These are phyloP conservation scores for Skeletonema costatum DNA, from an alignment of 108 stramenopile species.

Conservation along the genomic window DNA sequence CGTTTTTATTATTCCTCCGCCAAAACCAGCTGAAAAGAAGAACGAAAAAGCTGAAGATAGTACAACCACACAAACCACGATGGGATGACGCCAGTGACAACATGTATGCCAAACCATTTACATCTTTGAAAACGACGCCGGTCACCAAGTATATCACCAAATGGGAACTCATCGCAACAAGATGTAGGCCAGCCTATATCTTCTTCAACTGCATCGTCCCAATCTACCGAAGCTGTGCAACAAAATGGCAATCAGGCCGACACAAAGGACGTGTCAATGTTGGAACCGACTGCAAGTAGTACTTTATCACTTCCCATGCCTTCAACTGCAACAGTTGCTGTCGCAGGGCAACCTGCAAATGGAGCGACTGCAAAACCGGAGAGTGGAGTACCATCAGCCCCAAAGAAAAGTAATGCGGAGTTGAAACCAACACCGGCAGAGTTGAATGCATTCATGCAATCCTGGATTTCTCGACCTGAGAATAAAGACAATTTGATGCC, in stretches of 20 bases:
- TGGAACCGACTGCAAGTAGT: not conserved
- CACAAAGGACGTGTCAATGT: not conserved
- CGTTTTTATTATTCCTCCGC: not conserved
- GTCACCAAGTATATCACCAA: not conserved
- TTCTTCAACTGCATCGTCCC: not conserved
- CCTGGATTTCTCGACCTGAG: constrained; percentile 6
- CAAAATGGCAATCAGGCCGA: not conserved
- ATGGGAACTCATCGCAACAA: not conserved
- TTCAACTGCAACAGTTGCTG: not conserved
- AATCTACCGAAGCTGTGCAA: not conserved
- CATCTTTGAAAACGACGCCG: not conserved
- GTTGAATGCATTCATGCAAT: constrained; percentile 7
- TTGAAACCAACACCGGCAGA: not conserved
- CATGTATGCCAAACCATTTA: not conserved
- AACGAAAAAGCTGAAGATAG: not conserved
- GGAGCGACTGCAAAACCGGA: not conserved
- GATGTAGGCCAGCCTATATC: not conserved
- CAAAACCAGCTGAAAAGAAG: not conserved
- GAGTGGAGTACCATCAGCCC: not conserved
- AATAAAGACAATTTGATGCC: constrained; percentile 6
- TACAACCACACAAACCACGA: not conserved
- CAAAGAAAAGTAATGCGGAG: not conserved
- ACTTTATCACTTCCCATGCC: not conserved
- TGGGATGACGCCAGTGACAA: not conserved
- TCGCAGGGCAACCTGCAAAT: not conserved